Conservation (phyloP, 352 stramenopile species). For the Phytophthora crassamura region DNA sequence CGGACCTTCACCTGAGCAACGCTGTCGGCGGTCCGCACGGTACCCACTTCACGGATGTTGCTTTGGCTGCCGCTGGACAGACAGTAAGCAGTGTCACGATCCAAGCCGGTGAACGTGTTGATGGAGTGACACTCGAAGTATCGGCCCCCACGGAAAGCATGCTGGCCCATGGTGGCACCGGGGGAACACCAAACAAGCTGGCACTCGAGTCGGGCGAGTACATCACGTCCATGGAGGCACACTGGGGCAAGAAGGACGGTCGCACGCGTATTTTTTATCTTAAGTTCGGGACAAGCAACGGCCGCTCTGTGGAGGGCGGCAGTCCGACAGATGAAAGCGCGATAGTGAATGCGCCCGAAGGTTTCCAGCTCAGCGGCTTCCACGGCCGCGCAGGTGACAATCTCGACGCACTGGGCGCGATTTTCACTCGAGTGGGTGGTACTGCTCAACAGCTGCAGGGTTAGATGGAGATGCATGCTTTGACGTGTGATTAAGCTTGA, state of each 20-base stretch:
- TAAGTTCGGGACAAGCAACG: conserved; percentile 40
- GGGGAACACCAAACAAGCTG: conserved; percentile 33
- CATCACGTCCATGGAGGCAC: conserved; percentile 47
- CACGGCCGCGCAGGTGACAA: conserved; percentile 45
- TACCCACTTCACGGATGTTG: conserved; percentile 38
- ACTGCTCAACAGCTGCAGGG: conserved; percentile 1
- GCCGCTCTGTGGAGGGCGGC: conserved; percentile 28
- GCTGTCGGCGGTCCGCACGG: conserved; percentile 43
- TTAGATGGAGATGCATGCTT: neutral
- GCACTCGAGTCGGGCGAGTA: conserved; percentile 46
- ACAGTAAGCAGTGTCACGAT: conserved; percentile 39
- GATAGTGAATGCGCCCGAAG: conserved; percentile 40
- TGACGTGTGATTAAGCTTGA: too few species aligned
- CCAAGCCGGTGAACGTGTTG: conserved; percentile 33
- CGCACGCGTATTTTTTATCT: conserved; percentile 51
- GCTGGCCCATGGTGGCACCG: conserved; percentile 43
- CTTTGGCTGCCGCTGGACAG: conserved; percentile 19
- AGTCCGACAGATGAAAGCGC: conserved; percentile 36
- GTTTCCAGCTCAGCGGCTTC: conserved; percentile 55
- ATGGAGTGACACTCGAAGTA: conserved; percentile 38
- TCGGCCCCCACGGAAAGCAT: conserved; percentile 29
- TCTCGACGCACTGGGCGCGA: conserved; percentile 44
- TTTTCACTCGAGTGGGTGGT: conserved; percentile 14
- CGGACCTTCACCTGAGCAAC: conserved; percentile 36
- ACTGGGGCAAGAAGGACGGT: conserved; percentile 41